Base-by-base conservation (phyloP, 768 basidiomycete genomes). In the Trichaptum fuscoviolaceum region DNA sequence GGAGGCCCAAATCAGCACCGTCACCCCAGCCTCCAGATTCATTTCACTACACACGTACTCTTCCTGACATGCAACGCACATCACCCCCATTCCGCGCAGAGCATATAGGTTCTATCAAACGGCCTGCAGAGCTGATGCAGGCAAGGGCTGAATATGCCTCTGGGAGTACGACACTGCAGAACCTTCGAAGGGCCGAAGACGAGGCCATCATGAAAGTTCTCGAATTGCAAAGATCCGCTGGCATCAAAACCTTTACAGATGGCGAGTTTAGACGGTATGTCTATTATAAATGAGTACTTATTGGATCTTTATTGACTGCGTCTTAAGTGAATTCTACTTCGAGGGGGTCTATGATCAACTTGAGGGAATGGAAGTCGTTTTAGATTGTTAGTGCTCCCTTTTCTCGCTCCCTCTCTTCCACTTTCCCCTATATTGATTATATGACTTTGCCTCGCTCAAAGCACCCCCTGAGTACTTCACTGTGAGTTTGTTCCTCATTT, bases 301-400 rank as follows among this genome's bases (percentile, higher is more conserved):
- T 24, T 7, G 7, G 23, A 60, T 60, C 23, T n/a, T n/a, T 30
- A 17, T 17, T 36, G 35, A 36, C 35, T 7, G 7, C 17, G 7
- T 7, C 27, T 10, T 24, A 7, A 60, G 58, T 30, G n/a, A 7
- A 23, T 64, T 68, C 65, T 73, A 70, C 58, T 69, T 57, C 25
- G 75, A 74, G n/a, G 74, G 74, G 18, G 73, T 76, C 65, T 71
- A 70, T 68, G 69, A 74, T 67, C 73, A 72, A 67, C 65, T 76
- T 20, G 70, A 73, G 60, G 74, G 75, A 24, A 73, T 74, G 72
- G 67, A 42, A 23, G 69, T 62, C 60, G 62, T 58, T 42, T 63
- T 57, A 26, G 63, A 63, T n/a, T 63, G 65, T 10, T 62, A 66
- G 25, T 35, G 57, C n/a, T n/a, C n/a, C n/a, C n/a, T n/a, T n/a